A percentile compares a stretch with the other conserved stretches of the same genome.
Evolutionary conservation across 495 filamentous ascomycete genomes (phyloP).

Genomic region (Penicillium herquei): DNA sequence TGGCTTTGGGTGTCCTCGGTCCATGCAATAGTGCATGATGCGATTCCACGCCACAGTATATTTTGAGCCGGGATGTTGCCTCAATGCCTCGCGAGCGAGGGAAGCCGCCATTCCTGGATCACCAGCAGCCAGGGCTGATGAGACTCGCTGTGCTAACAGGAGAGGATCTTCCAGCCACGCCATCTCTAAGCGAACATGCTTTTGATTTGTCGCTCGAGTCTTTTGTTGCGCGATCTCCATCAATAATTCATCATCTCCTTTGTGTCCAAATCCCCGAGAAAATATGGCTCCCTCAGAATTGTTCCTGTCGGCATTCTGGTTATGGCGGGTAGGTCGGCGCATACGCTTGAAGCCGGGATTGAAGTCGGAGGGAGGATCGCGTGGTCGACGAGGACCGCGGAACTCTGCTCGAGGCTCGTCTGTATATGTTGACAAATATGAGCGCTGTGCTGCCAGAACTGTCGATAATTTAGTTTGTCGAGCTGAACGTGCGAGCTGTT

Average conservation of each 20-base stretch:
- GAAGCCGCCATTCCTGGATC: constrained; percentile 61
- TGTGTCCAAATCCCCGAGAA: neutral
- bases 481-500: constrained; percentile 8
- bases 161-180: constrained; percentile 64
- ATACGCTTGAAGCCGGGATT: constrained; percentile 1
- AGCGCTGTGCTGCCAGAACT: constrained; percentile 1
- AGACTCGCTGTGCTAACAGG: constrained; percentile 62
- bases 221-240: constrained; percentile 1
- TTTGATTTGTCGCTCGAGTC: neutral
- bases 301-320: neutral
- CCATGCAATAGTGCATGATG: constrained; percentile 69
- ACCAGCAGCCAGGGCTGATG: constrained; percentile 48
- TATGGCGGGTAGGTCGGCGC: neutral
- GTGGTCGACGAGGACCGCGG: neutral
- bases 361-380: neutral
- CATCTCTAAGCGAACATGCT: constrained; percentile 45
- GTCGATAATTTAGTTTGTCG: neutral
- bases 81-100: constrained; percentile 66
- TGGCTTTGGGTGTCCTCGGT: constrained; percentile 51
- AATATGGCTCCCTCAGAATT: neutral
- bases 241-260: neutral
- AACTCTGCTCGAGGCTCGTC: neutral
- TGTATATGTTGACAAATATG: neutral
- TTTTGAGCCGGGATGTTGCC: constrained; percentile 35
- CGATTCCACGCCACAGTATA: constrained; percentile 84